Evolutionary conservation across 148 eudicot species (phyloP).

Genomic region (Chenopodium quinoa): DNA sequence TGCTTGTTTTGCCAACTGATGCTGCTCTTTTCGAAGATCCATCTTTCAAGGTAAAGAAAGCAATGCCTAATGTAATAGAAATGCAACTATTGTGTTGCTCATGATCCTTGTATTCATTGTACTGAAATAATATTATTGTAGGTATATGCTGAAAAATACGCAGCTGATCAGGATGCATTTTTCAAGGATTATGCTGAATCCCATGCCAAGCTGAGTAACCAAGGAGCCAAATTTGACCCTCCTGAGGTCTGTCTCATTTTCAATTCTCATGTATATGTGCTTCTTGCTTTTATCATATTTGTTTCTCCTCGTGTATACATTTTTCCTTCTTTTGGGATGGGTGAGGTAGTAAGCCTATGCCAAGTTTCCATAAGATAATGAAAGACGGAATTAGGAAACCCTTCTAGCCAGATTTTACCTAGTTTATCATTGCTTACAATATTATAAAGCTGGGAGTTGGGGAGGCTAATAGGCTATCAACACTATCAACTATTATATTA

Average conservation of each 20-base stretch:
- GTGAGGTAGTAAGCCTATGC: neutral
- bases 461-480: no score
- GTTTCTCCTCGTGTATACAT: neutral
- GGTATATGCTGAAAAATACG: constrained; percentile 96
- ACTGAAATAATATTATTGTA: constrained; percentile 27
- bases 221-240: constrained; percentile 95
- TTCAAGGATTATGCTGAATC: constrained; percentile 95
- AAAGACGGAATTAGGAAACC: no score
- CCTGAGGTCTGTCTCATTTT: constrained; percentile 57
- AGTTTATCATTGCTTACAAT: no score
- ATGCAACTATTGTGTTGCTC: neutral
- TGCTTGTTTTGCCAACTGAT: constrained; percentile 97
- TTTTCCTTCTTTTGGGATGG: neutral
- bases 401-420: no score
- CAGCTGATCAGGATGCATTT: constrained; percentile 75
- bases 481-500: no score
- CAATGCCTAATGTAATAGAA: neutral
- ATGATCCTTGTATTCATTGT: neutral
- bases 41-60: constrained; percentile 71
- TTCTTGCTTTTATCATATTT: neutral
- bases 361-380: no score
- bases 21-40: constrained; percentile 94
- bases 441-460: no score
- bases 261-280: neutral
- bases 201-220: constrained; percentile 95